Percentiles rank a stretch among this genome's conserved stretches.
Evolutionary conservation across 176 grass and related monocot genomes (phyloP).

Genomic region (Secale cereale): DNA sequence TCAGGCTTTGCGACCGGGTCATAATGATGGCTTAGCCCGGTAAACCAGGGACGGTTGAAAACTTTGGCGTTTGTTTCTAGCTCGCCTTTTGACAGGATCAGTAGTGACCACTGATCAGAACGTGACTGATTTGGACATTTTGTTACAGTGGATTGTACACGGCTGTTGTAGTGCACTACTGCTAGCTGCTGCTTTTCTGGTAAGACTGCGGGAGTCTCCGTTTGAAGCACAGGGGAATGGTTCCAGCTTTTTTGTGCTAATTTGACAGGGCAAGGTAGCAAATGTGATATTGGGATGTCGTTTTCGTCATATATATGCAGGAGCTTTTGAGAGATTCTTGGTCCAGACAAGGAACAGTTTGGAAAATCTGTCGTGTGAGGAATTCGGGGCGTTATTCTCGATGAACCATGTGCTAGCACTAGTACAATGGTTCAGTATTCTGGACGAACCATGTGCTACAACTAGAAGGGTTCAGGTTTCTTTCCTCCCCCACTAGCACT

Average conservation of each 20-base stretch:
- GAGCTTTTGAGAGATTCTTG: conserved; percentile 22
- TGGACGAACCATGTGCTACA: not conserved
- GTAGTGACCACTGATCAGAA: conserved; percentile 13
- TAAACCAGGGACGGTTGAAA: conserved; percentile 31
- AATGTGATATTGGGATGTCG: conserved; percentile 1
- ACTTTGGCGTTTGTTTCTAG: conserved; percentile 30
- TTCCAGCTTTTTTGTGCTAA: conserved; percentile 21
- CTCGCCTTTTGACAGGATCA: conserved; percentile 41
- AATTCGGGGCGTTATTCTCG: not conserved
- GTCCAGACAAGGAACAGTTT: not conserved
- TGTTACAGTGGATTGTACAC: conserved; percentile 21
- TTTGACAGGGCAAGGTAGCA: not conserved
- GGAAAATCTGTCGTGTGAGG: not conserved
- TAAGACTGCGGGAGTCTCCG: not conserved
- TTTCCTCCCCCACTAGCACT: not conserved
- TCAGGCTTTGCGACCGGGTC: conserved; percentile 33
- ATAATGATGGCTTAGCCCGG: conserved; percentile 28
- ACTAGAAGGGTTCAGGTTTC: conserved; percentile 2
- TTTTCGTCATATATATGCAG: conserved; percentile 12
- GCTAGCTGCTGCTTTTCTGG: not conserved
- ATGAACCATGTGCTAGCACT: not conserved
- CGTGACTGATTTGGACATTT: conserved; percentile 11
- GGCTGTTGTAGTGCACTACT: not conserved
- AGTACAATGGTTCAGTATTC: not conserved
- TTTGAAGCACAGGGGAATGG: conserved; percentile 49